Evolutionary conservation across 2,329 filamentous ascomycete species (phyloP), one percentile per base, ranked within the genome.

Genomic region (Plenodomus lindquistii): DNA sequence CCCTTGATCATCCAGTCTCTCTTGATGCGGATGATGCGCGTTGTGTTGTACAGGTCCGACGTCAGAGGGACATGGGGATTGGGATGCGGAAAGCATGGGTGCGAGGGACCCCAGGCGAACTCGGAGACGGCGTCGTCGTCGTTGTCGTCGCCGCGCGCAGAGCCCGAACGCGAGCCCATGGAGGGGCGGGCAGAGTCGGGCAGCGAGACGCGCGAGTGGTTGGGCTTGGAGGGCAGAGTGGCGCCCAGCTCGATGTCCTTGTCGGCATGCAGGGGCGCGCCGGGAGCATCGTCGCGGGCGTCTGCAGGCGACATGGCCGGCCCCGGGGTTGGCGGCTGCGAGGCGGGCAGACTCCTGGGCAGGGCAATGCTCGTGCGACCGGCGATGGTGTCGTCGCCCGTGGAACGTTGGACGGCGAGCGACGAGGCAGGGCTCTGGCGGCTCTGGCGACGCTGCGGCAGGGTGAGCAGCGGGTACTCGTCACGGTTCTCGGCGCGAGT

Each of bases 51-150:
- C 57, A 95, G 85, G 13, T 83, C 79, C 7, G 90, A 95, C 47
- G 85, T 79, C 10, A 89, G 69, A 0, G 92, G 86, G 5, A 97
- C 93, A 71, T 99, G 92, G 0, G 92, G 89, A 66, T 97, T 97
- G 34, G 91, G 77, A 67, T 97, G 94, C 40, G 94, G 94, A 68
- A 87, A 97, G 72, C 94, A 99, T 4, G 94, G 93, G 70, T 99
- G 94, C 35, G 88, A 85, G 13, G 92, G 91, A 0, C 94, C 93
- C 94, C 94, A 99, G 72, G 91, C 85, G 42, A 91, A 85, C 54
- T 88, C 87, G 13, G 69, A 72, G 0, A 47, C 59, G 39, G 63
- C 63, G 50, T 71, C 68, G 46, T 43, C 61, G 22, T 24, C 22
- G 22, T 24, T 10, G 22, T 24, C 27, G 27, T 69, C 63, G 42